Base-by-base conservation (phyloP, 2,329 filamentous ascomycete species). In the Xylariaceae sp. region DNA sequence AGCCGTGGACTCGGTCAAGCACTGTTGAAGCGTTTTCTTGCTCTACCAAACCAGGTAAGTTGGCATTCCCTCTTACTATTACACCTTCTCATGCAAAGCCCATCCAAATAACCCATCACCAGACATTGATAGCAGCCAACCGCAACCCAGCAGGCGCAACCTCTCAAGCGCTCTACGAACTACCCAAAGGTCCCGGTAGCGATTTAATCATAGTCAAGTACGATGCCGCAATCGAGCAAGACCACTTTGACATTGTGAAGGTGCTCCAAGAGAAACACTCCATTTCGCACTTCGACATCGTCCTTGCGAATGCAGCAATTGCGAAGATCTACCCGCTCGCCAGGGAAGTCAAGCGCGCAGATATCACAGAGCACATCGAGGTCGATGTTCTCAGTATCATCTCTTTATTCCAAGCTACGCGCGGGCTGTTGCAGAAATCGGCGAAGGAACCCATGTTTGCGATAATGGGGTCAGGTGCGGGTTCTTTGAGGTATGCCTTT, bases 221-320 rank as follows among this genome's bases (percentile, higher is more conserved):
- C 53, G 76, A 80, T 43, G 66, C 68, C 1, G 57, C 55, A 3
- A 65, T 66, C 3, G 62, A 68, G 7, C 55, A 61, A 1, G 71
- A 73, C 48, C 58, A 73, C 1, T 60, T 55, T 11, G 58, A 57
- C 13, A 72, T 72, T 2, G 63, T 72, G 1, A 46, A 65, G 22
- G 55, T 63, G 2, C 62, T 75, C 0, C 55, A 64, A 1, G 28
- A 47, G 2, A 54, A 69, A 13, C 67, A 61, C 33, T 47, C 66
- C 3, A 73, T 82, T 55, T 59, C 63, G 5, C 62, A 69, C 19
- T 61, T 82, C 2, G 78, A 82, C 54, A 61, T 79, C 6, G 70
- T 82, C 2, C 74, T 83, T 47, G 75, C 78, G 42, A 82, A 82
- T 59, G 78, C 79, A 0, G 79, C 71, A 12, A 72, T 77, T 11